These are phyloP conservation scores for Oryza nivara DNA, from an alignment of 176 grass and related monocot species.

Conservation along the genomic window DNA sequence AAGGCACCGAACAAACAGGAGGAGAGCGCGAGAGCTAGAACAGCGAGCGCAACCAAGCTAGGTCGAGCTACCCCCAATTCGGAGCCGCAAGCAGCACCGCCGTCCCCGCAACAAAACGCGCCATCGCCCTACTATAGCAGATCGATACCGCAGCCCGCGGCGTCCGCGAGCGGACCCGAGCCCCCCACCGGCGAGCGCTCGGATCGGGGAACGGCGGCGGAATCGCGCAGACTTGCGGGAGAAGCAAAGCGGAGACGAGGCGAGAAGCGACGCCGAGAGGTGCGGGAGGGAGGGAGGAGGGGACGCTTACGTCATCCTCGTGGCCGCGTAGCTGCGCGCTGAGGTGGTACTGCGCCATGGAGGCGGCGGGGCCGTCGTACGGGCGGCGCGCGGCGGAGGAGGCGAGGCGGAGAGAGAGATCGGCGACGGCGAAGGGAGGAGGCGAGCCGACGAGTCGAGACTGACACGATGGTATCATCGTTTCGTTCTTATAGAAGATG, in stretches of 20 bases:
- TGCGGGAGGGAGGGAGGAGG: neutral
- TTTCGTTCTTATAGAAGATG: too few relatives aligned
- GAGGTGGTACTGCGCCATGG: conserved; percentile 66
- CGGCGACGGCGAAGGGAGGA: neutral
- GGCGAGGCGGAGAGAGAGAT: conserved; percentile 12
- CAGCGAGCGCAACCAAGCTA: neutral
- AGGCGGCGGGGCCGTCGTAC: conserved; percentile 15
- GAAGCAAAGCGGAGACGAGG: conserved; percentile 45
- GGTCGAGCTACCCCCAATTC: conserved; percentile 27
- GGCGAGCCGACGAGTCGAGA: conserved; percentile 35
- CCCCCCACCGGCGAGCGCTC: neutral
- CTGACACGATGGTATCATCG: conserved; percentile 5
- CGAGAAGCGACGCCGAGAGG: neutral
- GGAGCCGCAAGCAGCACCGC: neutral
- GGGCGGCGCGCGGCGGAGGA: conserved; percentile 24
- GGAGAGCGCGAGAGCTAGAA: conserved; percentile 1
- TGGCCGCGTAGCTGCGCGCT: conserved; percentile 70
- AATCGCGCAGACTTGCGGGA: conserved; percentile 38
- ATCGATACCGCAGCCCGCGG: neutral
- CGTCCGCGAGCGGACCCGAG: neutral
- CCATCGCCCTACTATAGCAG: neutral
- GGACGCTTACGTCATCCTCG: conserved; percentile 79
- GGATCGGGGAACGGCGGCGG: conserved; percentile 8
- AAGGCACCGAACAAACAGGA: neutral
- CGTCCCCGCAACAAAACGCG: neutral